Evolutionary conservation across 306 rosid genomes (phyloP), one percentile per base, ranked within the genome.

Genomic region (Astragalus glycyphyllos): DNA sequence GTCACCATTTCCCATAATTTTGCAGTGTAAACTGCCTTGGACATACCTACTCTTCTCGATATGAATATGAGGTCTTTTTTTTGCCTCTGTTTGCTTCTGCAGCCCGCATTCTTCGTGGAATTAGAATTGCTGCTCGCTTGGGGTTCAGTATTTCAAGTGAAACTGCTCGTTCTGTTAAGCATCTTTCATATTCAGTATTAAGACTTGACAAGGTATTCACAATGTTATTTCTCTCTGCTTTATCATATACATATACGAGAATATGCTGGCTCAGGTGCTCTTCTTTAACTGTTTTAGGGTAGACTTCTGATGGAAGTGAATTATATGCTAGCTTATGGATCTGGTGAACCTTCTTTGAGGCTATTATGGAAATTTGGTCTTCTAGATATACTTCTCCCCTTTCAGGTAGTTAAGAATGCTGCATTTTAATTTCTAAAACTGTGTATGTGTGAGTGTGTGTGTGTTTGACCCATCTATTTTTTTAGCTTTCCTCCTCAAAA

Each of bases 41-140:
- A 58, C 35, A 17, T 12, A 12, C 65, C 49, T 13, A 35, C 41
- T 17, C 53, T 74, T 67, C 8, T 62, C 26, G 65, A 45, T 32
- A 47, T 31, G 38, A 45, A 15, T 68, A 23, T 65, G 13, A 40
- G 55, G 65, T 38, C 64, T 49, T 6, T 65, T 46, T 69, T 65
- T 46, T 69, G 32, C 56, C 61, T 67, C 49, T 54, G 16, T 72
- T 29, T 86, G 10, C 67, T 62, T 73, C 32, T 81, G 79, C 88
- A 93, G 97, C 97, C 81, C 94, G 96, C 67, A 93, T 93, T 67
- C 81, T 93, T 45, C 94, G 97, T 76, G 98, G 82, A 69, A 79
- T 93, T 78, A 87, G 98, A 72, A 67, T 90, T 49, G 96, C 97
- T 51, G 97, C 97, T 73, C 97, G 94, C 63, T 88, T 92, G 72